Evolutionary conservation across 495 filamentous ascomycete genomes (phyloP), one percentile per base, ranked within the genome.

Genomic region (Podospora bellae-mahoneyi): DNA sequence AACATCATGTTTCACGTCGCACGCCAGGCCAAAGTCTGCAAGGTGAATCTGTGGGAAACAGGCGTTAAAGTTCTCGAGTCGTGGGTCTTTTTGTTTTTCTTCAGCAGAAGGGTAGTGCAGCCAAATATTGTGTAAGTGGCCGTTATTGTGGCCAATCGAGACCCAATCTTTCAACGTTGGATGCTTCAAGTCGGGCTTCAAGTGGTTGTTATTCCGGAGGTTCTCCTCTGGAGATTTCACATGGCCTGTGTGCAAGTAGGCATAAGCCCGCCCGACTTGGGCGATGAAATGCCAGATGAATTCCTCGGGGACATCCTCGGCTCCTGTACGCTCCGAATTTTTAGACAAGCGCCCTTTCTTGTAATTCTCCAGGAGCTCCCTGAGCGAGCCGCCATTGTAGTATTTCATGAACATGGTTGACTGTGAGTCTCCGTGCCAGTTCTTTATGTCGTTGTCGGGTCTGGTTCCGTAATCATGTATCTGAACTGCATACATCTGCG

Each of bases 281-380:
- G 69, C 62, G 20, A 73, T 60, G 6, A 68, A 23, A 57, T 75
- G 71, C 73, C 73, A 73, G 27, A 75, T 72, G 55, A 73, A 53
- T 5, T 20, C 5, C 54, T 73, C 71, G 1, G 73, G 73, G 1
- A 75, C 19, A n/a, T 3, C 16, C 18, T 2, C 2, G 0, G 26
- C 0, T 0, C 2, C 1, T 48, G 5, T 2, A 48, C 15, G 32
- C 3, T n/a, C 9, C 39, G 68, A 69, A 4, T 71, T 69, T 1
- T 71, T 19, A n/a, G 2, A 16, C 10, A 1, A 1, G 0, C 39
- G 0, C 0, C 4, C 2, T 0, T 6, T 3, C 4, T 23, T 6
- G 58, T 67, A 27, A 6, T 1, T 1, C 0, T 23, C 0, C 0
- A 69, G 27, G 3, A 75, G 1, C 5, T 71, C 39, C 9, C 0